These are phyloP conservation scores for Rhodamnia argentea DNA, from an alignment of 345 rosid genomes.

Conservation along the genomic window DNA sequence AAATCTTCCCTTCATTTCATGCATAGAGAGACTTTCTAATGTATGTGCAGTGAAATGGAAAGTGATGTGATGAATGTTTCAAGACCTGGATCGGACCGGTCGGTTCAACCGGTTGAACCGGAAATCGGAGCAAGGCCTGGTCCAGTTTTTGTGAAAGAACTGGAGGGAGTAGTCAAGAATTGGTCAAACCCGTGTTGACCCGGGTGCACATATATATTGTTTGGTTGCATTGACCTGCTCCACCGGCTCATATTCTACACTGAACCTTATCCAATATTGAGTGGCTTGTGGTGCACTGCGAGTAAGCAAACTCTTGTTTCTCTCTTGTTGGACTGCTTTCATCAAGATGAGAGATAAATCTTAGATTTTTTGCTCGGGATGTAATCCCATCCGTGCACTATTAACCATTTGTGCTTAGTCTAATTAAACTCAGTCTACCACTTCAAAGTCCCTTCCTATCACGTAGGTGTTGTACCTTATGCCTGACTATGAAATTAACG, in stretches of 20 bases:
- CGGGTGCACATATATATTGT: too few relatives aligned
- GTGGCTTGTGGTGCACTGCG: neutral
- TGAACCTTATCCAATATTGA: neutral
- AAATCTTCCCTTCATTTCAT: neutral
- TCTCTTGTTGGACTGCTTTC: neutral
- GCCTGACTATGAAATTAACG: neutral
- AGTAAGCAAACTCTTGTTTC: neutral
- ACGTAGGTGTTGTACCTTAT: neutral
- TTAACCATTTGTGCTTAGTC: neutral
- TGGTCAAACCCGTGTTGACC: neutral
- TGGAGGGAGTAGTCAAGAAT: neutral
- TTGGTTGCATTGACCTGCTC: too few relatives aligned
- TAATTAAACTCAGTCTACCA: neutral
- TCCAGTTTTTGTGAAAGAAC: neutral
- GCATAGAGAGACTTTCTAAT: neutral
- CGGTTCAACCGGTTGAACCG: fast-evolving
- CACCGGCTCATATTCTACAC: neutral
- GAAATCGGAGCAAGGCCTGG: neutral
- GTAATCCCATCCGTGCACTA: neutral
- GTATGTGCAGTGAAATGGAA: neutral
- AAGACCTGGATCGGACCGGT: neutral
- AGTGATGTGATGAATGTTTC: neutral
- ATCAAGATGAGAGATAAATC: neutral
- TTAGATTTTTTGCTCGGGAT: neutral
- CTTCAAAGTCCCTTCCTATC: neutral